Evolutionary conservation across 2,329 filamentous ascomycete genomes (phyloP).

Genomic region (Neofusicoccum sp.): DNA sequence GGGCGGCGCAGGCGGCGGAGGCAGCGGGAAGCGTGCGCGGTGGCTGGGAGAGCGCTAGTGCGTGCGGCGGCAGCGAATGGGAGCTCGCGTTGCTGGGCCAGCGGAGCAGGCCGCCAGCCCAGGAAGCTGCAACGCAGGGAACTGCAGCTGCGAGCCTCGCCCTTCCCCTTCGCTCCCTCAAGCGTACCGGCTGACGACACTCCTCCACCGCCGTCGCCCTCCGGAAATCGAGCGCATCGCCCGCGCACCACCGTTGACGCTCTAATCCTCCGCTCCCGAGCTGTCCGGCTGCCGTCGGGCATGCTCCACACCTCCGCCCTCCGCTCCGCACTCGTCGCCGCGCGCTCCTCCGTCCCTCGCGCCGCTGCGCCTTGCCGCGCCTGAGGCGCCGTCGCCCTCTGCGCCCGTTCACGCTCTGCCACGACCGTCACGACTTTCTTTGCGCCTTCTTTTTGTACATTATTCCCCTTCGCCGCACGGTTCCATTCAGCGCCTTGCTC

Average conservation of each 20-base stretch:
- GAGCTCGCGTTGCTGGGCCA: not conserved
- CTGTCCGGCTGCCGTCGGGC: not conserved
- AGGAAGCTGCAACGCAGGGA: conserved; percentile 18
- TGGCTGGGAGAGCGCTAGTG: not conserved
- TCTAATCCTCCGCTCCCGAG: not conserved
- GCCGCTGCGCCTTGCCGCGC: not conserved
- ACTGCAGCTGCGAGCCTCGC: conserved; percentile 13
- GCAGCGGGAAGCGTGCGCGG: not conserved
- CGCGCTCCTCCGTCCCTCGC: not conserved
- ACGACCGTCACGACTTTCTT: conserved; percentile 14
- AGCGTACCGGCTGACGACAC: conserved; percentile 15
- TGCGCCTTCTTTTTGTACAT: conserved; percentile 13
- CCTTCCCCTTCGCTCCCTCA: conserved; percentile 4
- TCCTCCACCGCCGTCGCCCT: not conserved
- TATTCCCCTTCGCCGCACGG: not conserved
- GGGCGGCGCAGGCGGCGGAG: not conserved
- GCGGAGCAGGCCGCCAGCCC: conserved; percentile 13
- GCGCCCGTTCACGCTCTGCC: not conserved
- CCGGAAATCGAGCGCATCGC: not conserved
- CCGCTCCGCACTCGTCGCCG: not conserved
- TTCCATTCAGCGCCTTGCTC: not conserved
- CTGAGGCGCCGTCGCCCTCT: not conserved
- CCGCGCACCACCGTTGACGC: not conserved
- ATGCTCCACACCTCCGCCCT: conserved; percentile 12
- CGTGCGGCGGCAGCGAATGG: not conserved